Conservation (phyloP, 371 early-diverging fungal species). For the Chytridium lagenaria region DNA sequence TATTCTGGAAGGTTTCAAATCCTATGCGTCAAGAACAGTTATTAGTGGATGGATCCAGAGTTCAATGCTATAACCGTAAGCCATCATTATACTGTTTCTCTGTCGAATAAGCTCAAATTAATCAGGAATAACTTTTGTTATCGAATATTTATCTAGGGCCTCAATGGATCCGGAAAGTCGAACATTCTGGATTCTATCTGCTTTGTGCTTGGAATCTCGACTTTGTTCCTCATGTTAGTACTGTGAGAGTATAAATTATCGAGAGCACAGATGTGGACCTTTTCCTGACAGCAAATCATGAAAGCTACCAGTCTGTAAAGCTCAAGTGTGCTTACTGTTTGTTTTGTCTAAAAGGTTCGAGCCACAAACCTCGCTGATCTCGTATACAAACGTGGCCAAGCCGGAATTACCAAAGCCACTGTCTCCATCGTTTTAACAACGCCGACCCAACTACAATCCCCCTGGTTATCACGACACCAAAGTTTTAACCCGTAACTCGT, state of each 20-base stretch:
- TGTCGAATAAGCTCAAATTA: not conserved
- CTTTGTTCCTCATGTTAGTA: conserved; percentile 69
- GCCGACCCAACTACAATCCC: conserved; percentile 84
- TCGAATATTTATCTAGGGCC: conserved; percentile 58
- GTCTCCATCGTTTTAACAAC: conserved; percentile 98
- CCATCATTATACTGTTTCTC: not conserved
- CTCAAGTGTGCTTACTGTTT: too few species aligned
- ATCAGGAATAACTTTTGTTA: not conserved
- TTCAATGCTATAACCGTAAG: conserved; percentile 99
- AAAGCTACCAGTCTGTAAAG: too few species aligned
- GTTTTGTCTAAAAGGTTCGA: too few species aligned
- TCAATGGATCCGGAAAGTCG: conserved; percentile 99
- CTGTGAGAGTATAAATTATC: too few species aligned
- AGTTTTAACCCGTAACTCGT: conserved; percentile 71
- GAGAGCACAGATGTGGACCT: too few species aligned
- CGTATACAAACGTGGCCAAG: conserved; percentile 97
- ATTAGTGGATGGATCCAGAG: conserved; percentile 93
- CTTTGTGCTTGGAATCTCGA: conserved; percentile 97
- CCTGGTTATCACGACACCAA: conserved; percentile 88
- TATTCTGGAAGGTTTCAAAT: conserved; percentile 97
- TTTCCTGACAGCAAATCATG: too few species aligned
- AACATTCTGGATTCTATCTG: conserved; percentile 99
- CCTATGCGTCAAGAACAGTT: conserved; percentile 93
- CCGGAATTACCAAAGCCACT: conserved; percentile 95
- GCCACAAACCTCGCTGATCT: conserved; percentile 94